Conservation (phyloP, 139 green algal species). For the Marvania coccoides region DNA sequence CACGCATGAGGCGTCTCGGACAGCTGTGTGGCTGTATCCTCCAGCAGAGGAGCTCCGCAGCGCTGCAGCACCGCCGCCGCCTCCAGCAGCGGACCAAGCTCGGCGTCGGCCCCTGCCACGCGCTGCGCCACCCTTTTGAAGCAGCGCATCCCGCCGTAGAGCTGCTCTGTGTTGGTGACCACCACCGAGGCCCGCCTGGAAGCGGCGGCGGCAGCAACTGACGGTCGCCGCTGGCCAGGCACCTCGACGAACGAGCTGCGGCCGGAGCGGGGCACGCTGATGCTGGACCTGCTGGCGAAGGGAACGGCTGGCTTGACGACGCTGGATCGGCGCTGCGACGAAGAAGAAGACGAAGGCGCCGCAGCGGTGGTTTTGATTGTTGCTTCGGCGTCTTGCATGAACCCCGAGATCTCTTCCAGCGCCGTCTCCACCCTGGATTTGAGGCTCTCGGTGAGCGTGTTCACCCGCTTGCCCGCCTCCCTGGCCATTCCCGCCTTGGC, state of each 20-base stretch:
- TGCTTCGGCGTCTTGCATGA: no score
- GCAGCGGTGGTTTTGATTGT: no score
- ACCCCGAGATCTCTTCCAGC: background rate
- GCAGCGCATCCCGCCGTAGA: background rate
- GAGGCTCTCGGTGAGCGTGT: background rate
- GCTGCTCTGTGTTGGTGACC: background rate
- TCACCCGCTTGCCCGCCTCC: background rate
- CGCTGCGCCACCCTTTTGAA: background rate
- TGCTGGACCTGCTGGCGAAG: no score
- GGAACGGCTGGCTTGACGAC: no score
- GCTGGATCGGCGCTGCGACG: no score
- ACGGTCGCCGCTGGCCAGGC: no score
- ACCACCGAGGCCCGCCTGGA: no score
- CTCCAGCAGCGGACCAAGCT: background rate
- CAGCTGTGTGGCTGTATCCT: background rate
- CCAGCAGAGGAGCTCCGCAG: background rate
- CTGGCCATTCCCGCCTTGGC: background rate
- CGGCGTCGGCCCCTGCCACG: background rate
- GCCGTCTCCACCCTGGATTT: background rate
- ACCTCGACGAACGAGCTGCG: no score
- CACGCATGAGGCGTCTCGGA: background rate
- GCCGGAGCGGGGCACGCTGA: no score
- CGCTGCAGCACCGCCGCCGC: background rate
- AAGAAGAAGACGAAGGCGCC: no score
- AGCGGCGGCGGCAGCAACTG: no score